phyloP scores from a whole-genome alignment of 2,329 filamentous ascomycete species.

The Tricladium varicosporioides region DNA sequence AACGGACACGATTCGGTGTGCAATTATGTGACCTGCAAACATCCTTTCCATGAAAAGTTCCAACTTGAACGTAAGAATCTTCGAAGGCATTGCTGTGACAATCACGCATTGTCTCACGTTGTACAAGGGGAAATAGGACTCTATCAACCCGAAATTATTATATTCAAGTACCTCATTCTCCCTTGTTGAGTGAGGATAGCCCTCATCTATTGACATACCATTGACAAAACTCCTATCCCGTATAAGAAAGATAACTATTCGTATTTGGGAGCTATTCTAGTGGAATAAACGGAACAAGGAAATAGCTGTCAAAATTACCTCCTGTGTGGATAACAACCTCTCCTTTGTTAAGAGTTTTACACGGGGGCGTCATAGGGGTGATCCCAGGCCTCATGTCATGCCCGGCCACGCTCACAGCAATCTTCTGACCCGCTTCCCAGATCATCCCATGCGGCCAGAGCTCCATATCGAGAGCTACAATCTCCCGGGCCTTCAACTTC shows the following conservation, averaged over 20 bases:
- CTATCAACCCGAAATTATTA: background rate
- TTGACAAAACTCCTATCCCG: background rate
- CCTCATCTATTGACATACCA: background rate
- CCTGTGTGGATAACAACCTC: background rate
- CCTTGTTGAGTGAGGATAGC: background rate
- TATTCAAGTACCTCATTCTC: background rate
- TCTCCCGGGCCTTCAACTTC: background rate
- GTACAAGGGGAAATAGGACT: background rate
- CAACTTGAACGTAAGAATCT: background rate
- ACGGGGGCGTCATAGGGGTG: background rate
- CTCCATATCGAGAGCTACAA: background rate
- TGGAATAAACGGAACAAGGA: background rate
- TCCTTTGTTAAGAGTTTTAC: background rate
- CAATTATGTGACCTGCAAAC: slow-evolving; percentile 66
- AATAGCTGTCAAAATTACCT: background rate
- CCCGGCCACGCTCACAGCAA: background rate
- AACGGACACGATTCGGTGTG: slow-evolving; percentile 63
- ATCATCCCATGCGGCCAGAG: background rate
- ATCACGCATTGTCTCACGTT: background rate
- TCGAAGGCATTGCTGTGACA: background rate
- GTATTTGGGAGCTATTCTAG: background rate
- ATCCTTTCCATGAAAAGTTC: slow-evolving; percentile 58
- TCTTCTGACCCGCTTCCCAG: background rate
- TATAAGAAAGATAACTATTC: background rate
- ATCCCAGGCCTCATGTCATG: background rate